Conservation (phyloP, 2,329 filamentous ascomycete species). For the Neopestalotiopsis clavispora region DNA sequence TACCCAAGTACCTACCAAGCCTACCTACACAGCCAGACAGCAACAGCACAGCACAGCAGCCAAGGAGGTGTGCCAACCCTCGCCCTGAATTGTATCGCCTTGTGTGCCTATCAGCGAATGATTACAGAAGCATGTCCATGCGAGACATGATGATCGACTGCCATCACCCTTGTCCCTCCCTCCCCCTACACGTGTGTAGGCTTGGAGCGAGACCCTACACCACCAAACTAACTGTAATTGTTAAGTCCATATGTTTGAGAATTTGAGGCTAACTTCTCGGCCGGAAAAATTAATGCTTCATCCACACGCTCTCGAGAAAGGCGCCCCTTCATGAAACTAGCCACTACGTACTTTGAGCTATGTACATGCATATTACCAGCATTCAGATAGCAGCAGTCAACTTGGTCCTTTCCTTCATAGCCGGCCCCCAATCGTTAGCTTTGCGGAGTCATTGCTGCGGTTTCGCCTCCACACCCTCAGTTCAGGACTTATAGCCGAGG, state of each 20-base stretch:
- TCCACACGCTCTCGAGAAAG: not conserved
- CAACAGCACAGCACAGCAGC: not conserved
- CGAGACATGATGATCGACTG: conserved; percentile 8
- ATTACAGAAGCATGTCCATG: conserved; percentile 5
- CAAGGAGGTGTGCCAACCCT: not conserved
- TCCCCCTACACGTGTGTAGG: not conserved
- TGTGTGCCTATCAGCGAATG: not conserved
- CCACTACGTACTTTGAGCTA: no score
- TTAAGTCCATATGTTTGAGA: not conserved
- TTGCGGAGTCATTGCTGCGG: not conserved
- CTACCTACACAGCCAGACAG: no score
- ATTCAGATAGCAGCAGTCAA: not conserved
- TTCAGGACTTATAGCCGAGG: not conserved
- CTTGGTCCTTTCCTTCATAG: conserved; percentile 3
- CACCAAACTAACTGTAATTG: not conserved
- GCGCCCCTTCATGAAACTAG: no score
- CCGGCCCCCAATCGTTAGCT: not conserved
- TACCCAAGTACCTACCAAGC: no score
- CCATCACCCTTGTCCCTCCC: not conserved
- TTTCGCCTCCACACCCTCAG: conserved; percentile 11
- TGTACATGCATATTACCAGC: no score
- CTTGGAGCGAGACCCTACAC: no score
- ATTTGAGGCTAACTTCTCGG: not conserved
- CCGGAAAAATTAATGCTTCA: conserved; percentile 11
- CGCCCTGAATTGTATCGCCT: not conserved